Base-by-base conservation (phyloP, 1,139 yeast genomes). In the Candida pseudocylindracea region DNA sequence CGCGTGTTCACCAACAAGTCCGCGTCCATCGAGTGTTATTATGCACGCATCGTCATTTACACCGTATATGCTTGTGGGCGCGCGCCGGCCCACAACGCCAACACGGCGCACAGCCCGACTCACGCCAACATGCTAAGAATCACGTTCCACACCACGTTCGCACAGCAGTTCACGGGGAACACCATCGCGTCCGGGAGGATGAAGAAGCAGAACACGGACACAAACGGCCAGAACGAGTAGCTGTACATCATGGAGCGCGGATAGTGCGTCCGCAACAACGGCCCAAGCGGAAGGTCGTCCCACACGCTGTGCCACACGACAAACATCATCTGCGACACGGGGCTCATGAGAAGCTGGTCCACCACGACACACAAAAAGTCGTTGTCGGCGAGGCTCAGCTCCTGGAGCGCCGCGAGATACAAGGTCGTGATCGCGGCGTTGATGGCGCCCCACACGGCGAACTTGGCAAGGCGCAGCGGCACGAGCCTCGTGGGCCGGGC, bases 1-100 rank as follows among this genome's bases (percentile, higher is more conserved):
- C 94, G 64, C 6, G 91, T 73, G 10, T 79, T 70, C 42, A 76
- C 72, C 39, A 72, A 54, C 43, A 64, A 59, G 32, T 66, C 69
- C 55, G 27, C 27, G 13, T 29, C 11, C 11, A 11, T 29, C 13
- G 8, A 10, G 24, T 31, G 25, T 33, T 26, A 29, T 12, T 28
- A 13, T 13, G 26, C 12, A 8, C 6, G 10, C 20, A 30, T 15
- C 20, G 20, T n/a, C 20, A 6, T 15, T 15, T 15, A 15, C 20
- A 15, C 20, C 20, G 20, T 15, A 4, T 15, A 15, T 15, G 4
- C 20, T 15, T 15, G 20, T 15, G 6, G 20, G 4, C 20, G 4
- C 20, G 20, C 6, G 20, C 20, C 4, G 4, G 6, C 6, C 20
- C 20, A 15, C 20, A 15, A 15, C 6, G 6, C 6, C 20, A 4